phyloP scores from a whole-genome alignment of 164 flowering plant species.

The Warburgia ugandensis region DNA sequence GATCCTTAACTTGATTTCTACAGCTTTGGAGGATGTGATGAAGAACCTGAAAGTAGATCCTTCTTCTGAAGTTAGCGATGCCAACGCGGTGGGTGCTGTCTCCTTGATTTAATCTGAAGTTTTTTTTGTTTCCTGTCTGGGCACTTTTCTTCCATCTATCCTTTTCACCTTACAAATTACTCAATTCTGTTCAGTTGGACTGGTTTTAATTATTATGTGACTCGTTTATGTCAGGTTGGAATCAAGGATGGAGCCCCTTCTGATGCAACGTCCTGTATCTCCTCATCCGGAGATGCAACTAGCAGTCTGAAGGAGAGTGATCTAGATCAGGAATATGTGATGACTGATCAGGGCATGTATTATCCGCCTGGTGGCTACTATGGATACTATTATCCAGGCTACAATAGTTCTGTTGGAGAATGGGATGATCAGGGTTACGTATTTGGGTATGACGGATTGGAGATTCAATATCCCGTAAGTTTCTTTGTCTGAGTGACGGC shows the following conservation, averaged over 20 bases:
- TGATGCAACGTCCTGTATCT: conserved; percentile 36
- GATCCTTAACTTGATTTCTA: conserved; percentile 16
- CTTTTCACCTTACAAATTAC: background rate
- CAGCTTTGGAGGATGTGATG: conserved; percentile 33
- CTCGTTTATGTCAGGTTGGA: conserved; percentile 13
- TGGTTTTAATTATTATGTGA: background rate
- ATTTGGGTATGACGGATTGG: conserved; percentile 29
- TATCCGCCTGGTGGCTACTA: conserved; percentile 28
- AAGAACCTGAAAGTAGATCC: conserved; percentile 31
- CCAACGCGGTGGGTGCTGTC: conserved; percentile 19
- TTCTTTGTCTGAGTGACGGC: too few relatives aligned
- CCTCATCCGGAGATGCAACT: conserved; percentile 33
- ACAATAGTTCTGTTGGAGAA: conserved; percentile 30
- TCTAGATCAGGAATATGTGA: conserved; percentile 25
- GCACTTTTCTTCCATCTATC: background rate
- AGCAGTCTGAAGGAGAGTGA: conserved; percentile 31
- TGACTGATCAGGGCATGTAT: conserved; percentile 24
- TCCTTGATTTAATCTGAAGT: background rate
- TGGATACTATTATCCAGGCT: conserved; percentile 54
- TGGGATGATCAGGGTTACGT: conserved; percentile 34
- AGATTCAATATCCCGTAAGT: conserved; percentile 47
- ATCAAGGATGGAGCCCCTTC: conserved; percentile 31
- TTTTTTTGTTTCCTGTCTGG: background rate
- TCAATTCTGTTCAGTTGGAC: too few relatives aligned
- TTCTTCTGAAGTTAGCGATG: conserved; percentile 17